Evolutionary conservation across 2,329 filamentous ascomycete genomes (phyloP).

Genomic region (Penicillium sp.): DNA sequence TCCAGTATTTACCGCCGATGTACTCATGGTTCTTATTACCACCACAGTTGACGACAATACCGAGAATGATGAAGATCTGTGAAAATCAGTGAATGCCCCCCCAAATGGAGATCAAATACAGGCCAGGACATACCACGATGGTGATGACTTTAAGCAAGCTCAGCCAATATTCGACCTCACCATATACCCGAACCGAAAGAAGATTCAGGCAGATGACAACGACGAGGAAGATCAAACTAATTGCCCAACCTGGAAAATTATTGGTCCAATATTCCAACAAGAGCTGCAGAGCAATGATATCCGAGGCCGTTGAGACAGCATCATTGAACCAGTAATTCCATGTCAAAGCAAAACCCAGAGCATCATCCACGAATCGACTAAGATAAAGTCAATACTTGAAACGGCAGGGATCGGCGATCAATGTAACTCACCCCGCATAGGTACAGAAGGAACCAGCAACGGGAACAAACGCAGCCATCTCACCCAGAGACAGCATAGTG

Average conservation of each 20-base stretch:
- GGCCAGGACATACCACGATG: conserved; percentile 36
- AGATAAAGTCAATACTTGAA: background rate
- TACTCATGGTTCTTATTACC: conserved; percentile 57
- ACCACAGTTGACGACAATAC: conserved; percentile 61
- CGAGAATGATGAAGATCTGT: conserved; percentile 63
- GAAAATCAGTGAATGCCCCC: too few relatives aligned
- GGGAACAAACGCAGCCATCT: conserved; percentile 61
- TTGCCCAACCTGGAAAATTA: conserved; percentile 63
- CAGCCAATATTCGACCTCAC: conserved; percentile 50
- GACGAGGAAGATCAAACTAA: conserved; percentile 63
- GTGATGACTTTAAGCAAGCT: conserved; percentile 45
- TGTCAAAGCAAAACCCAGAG: conserved; percentile 46
- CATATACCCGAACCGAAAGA: conserved; percentile 56
- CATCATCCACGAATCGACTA: conserved; percentile 47
- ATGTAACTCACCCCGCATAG: conserved; percentile 50
- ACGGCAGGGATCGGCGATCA: background rate
- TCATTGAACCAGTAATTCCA: conserved; percentile 65
- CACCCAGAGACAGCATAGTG: conserved; percentile 61
- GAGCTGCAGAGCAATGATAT: conserved; percentile 61
- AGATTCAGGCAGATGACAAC: conserved; percentile 56
- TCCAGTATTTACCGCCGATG: conserved; percentile 61
- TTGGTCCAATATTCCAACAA: conserved; percentile 64
- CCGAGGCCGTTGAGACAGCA: conserved; percentile 60
- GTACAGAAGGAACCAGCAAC: conserved; percentile 58
- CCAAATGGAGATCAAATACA: background rate